Evolutionary conservation across 352 stramenopile species (phyloP).

Genomic region (Pythium rhizo-oryzae): DNA sequence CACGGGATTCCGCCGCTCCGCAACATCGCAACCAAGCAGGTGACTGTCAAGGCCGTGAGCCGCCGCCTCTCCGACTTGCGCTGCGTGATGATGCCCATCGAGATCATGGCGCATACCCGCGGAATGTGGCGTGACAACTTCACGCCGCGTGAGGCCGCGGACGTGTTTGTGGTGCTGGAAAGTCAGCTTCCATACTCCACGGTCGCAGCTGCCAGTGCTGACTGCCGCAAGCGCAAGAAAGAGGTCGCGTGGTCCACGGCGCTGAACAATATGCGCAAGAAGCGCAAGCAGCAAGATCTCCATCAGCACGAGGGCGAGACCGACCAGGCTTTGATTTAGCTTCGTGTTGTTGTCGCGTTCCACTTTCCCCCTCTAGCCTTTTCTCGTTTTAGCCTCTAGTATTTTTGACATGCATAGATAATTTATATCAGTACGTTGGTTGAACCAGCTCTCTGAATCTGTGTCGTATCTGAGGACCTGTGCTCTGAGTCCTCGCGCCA

Average conservation of each 20-base stretch:
- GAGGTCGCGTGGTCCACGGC: constrained; percentile 30
- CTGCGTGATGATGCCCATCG: constrained; percentile 27
- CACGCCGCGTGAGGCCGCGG: constrained; percentile 6
- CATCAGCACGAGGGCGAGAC: background rate
- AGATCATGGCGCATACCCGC: constrained; percentile 15
- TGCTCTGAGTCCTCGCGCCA: constrained; percentile 3
- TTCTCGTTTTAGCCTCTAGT: too few relatives aligned
- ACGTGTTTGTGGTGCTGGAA: constrained; percentile 8
- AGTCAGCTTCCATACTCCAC: constrained; percentile 7
- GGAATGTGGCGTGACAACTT: constrained; percentile 17
- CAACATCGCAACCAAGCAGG: constrained; percentile 15
- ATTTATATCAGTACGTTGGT: constrained; percentile 15
- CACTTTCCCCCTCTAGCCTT: background rate
- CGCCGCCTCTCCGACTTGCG: constrained; percentile 29
- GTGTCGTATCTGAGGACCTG: background rate
- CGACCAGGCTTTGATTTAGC: constrained; percentile 1
- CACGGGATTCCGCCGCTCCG: constrained; percentile 18
- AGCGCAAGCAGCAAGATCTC: constrained; percentile 19
- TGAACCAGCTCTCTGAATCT: constrained; percentile 5
- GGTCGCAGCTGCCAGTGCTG: background rate
- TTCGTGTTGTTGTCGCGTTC: background rate
- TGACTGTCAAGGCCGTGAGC: constrained; percentile 8
- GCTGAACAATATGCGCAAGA: constrained; percentile 30
- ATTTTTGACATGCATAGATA: background rate
- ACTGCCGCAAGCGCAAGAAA: constrained; percentile 27